Evolutionary conservation across 441 rosid species (phyloP), one percentile per base, ranked within the genome.

Genomic region (Iberis amara): DNA sequence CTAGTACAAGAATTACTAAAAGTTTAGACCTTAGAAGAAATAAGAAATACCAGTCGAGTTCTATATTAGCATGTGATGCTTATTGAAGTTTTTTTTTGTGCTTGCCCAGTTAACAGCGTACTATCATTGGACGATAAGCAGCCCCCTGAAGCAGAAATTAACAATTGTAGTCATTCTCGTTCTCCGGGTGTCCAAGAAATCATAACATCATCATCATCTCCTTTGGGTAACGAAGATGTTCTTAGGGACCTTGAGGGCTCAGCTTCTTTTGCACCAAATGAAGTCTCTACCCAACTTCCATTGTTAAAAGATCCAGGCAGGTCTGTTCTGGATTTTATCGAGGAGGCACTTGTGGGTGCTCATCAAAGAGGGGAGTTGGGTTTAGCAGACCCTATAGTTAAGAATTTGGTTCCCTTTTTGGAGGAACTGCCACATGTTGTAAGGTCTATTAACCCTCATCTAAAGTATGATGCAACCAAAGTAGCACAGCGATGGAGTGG

Each of bases 241-340:
- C 68, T 68, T 14, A 47, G 4, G 28, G 59, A 65, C 49, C 0
- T 14, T 51, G 69, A 45, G 4, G 39, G 18, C 31, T 45, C 55
- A 31, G 31, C 48, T 39, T 33, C 44, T 39, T 58, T 65, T 43
- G 42, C 57, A 37, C 61, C 52, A 11, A 40, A 55, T 15, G 83
- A 75, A 68, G 68, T 76, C 68, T 58, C 52, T 42, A 35, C 36
- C 14, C 61, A 52, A 44, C 72, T 79, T 55, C 59, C 33, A 38
- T 3, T 38, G n/a, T 18, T 69, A 8, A 31, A 39, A 0, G 72
- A 83, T 66, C 88, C 83, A 8, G 75, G 81, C 33, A 65, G 43
- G 50, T 52, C 68, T 52, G 78, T 81, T 39, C 60, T 81, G 52
- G 69, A 74, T 53, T 32, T 61, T 28, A 62, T 78, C 30, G 62